A percentile compares a stretch with the other conserved stretches of the same genome.
phyloP scores from a whole-genome alignment of 2,329 filamentous ascomycete species.

The Didymella sp. region DNA sequence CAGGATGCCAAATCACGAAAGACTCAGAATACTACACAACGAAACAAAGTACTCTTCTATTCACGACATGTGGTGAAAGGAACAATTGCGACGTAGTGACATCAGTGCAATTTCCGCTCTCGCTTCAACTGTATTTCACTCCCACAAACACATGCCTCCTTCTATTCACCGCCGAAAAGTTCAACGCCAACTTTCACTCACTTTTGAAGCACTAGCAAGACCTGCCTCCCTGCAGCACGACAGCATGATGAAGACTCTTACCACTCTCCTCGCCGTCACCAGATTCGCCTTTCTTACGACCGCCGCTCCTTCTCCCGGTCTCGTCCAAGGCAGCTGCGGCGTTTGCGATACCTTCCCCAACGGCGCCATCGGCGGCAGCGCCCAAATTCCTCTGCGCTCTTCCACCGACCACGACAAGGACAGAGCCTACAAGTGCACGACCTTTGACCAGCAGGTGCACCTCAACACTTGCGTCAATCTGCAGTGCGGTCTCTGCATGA shows the following conservation, averaged over 20 bases:
- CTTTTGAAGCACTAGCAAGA: neutral
- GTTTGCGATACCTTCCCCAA: conserved; percentile 9
- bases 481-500: conserved; percentile 6
- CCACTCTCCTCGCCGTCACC: neutral
- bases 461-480: conserved; percentile 7
- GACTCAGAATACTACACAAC: too few relatives aligned
- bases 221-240: neutral
- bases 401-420: neutral
- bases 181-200: neutral
- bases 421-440: conserved; percentile 11
- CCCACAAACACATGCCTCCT: neutral
- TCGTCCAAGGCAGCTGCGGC: conserved; percentile 2
- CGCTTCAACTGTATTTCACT: neutral
- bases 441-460: conserved; percentile 5
- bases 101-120: neutral
- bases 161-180: neutral
- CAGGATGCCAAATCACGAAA: too few relatives aligned
- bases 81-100: neutral
- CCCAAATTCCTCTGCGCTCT: conserved; percentile 7
- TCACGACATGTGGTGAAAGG: neutral
- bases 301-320: neutral
- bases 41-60: too few relatives aligned
- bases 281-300: neutral
- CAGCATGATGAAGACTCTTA: neutral
- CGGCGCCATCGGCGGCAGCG: conserved; percentile 1